Conservation (phyloP, 1,284 basidiomycete genomes). For the Pisolithus thermaeus region DNA sequence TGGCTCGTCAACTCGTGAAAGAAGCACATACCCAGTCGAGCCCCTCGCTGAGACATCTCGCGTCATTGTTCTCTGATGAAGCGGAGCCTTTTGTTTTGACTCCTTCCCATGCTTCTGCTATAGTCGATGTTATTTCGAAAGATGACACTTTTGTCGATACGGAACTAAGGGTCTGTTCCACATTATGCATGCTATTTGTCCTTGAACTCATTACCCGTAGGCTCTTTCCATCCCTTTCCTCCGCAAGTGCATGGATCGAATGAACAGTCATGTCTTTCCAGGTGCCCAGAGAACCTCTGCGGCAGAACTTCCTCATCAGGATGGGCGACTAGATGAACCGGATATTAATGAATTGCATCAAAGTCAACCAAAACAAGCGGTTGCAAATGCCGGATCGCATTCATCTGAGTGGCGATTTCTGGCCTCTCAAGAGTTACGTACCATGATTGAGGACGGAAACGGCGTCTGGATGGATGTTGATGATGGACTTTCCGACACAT, state of each 20-base stretch:
- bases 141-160: conserved; percentile 29
- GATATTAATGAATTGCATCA: conserved; percentile 8
- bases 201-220: conserved; percentile 13
- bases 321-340: conserved; percentile 12
- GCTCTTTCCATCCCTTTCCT: conserved; percentile 18
- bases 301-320: conserved; percentile 6
- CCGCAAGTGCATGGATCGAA: conserved; percentile 17
- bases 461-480: conserved; percentile 46
- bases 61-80: conserved; percentile 22
- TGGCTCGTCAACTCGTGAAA: conserved; percentile 28
- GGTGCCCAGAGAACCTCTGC: conserved; percentile 12
- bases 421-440: conserved; percentile 26
- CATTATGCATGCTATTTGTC: conserved; percentile 1
- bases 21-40: conserved; percentile 20
- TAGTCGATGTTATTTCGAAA: conserved; percentile 30
- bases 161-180: conserved; percentile 26
- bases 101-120: conserved; percentile 22
- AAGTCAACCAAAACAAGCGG: background rate
- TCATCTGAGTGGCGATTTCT: conserved; percentile 15
- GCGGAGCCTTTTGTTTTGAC: conserved; percentile 23
- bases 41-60: conserved; percentile 12
- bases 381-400: background rate
- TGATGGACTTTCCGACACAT: conserved; percentile 28
- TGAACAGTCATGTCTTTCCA: conserved; percentile 13
- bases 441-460: conserved; percentile 36